A percentile compares a stretch with the other conserved stretches of the same genome.
Evolutionary conservation across 2,329 filamentous ascomycete species (phyloP).

Genomic region (Talaromyces amestolkiae): DNA sequence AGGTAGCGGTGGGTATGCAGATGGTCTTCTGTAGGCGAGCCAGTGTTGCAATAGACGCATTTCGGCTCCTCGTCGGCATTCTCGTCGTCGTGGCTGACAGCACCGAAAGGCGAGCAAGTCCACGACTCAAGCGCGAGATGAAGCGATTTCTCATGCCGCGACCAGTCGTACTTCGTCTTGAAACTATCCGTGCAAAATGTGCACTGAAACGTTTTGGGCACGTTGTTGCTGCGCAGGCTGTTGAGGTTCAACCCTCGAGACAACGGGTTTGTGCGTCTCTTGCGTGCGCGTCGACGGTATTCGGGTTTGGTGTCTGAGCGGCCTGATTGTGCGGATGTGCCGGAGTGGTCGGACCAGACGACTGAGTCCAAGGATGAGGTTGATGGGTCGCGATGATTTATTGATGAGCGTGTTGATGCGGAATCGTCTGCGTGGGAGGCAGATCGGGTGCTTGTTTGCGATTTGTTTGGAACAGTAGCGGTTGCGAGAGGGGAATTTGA

Average conservation of each 20-base stretch:
- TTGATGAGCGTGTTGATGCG: conserved; percentile 8
- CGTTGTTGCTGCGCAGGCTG: neutral
- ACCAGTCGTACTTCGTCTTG: conserved; percentile 49
- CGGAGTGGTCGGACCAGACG: conserved; percentile 16
- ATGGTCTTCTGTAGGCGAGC: conserved; percentile 48
- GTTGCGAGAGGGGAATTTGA: neutral
- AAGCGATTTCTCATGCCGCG: conserved; percentile 48
- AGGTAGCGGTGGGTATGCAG: conserved; percentile 50
- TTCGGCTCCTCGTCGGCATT: conserved; percentile 22
- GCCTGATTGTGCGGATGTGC: conserved; percentile 8
- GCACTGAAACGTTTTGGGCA: conserved; percentile 34
- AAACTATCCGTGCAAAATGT: conserved; percentile 51
- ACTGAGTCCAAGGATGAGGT: conserved; percentile 13
- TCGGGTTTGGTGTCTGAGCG: neutral
- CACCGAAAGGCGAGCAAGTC: conserved; percentile 13
- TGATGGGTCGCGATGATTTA: conserved; percentile 10
- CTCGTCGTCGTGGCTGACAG: neutral
- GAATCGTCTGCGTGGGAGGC: conserved; percentile 13
- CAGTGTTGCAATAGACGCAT: conserved; percentile 51
- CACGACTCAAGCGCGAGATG: conserved; percentile 44
- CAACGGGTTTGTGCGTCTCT: conserved; percentile 12
- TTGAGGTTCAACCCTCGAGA: conserved; percentile 4
- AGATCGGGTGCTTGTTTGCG: conserved; percentile 9
- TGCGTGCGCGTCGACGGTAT: conserved; percentile 16
- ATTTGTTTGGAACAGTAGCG: neutral